These are phyloP conservation scores for Ambrosiella beaveri DNA, from an alignment of 2,329 filamentous ascomycete species.

Conservation along the genomic window DNA sequence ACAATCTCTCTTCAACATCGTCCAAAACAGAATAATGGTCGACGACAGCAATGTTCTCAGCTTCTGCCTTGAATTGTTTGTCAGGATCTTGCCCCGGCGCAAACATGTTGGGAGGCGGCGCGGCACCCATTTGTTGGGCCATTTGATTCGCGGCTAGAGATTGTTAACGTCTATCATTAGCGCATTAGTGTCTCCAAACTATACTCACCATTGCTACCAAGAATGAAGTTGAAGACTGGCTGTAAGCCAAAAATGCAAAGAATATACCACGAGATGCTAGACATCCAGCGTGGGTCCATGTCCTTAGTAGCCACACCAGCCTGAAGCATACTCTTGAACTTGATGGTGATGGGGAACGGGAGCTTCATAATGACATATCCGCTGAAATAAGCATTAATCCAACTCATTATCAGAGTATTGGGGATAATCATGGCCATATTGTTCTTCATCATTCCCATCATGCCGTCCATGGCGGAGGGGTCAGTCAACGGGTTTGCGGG, in stretches of 20 bases:
- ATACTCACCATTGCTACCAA: slow-evolving; percentile 73
- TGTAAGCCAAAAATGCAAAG: slow-evolving; percentile 92
- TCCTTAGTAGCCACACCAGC: slow-evolving; percentile 90
- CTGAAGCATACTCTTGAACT: slow-evolving; percentile 99
- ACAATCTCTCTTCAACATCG: slow-evolving; percentile 67
- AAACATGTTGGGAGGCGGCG: slow-evolving; percentile 64
- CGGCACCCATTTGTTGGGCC: slow-evolving; percentile 73
- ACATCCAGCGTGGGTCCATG: slow-evolving; percentile 96
- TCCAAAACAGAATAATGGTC: slow-evolving; percentile 88
- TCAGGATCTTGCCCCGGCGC: slow-evolving; percentile 86
- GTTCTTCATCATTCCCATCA: slow-evolving; percentile 99
- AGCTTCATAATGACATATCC: slow-evolving; percentile 98
- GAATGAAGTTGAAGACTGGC: slow-evolving; percentile 89
- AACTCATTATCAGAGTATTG: slow-evolving; percentile 97
- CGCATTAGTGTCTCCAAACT: background rate
- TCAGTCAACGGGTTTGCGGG: slow-evolving; percentile 90
- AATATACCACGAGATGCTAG: slow-evolving; percentile 97
- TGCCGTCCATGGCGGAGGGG: slow-evolving; percentile 92
- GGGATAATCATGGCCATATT: slow-evolving; percentile 99
- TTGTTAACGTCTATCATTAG: background rate
- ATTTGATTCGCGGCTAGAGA: slow-evolving; percentile 63
- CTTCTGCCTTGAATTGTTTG: slow-evolving; percentile 84
- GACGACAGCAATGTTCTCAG: slow-evolving; percentile 87
- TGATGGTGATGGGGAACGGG: slow-evolving; percentile 90
- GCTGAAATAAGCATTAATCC: slow-evolving; percentile 98